Evolutionary conservation across 176 grass and related monocot genomes (phyloP).

Genomic region (Musa schizocarpa): DNA sequence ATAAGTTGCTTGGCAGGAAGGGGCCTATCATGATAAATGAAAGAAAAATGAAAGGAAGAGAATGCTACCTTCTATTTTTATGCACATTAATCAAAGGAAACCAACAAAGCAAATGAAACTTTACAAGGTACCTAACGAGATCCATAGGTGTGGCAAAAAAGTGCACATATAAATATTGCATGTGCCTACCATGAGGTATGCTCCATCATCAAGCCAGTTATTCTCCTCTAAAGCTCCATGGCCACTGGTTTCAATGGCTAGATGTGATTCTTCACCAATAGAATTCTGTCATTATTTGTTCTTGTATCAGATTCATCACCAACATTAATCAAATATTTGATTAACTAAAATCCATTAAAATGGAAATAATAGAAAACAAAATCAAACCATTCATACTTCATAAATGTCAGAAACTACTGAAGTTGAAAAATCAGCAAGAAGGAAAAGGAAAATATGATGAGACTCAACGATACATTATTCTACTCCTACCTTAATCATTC

Average conservation of each 20-base stretch:
- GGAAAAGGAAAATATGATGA: too few species aligned
- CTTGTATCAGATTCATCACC: not conserved
- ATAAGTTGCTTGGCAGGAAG: not conserved
- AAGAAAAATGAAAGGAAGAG: not conserved
- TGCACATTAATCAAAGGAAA: not conserved
- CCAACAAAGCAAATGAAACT: not conserved
- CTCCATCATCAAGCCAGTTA: conserved; percentile 98
- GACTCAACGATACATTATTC: too few species aligned
- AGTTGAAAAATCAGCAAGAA: too few species aligned
- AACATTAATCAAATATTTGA: not conserved
- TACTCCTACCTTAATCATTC: too few species aligned
- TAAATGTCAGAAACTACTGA: too few species aligned
- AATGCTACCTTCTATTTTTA: not conserved
- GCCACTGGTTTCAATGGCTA: conserved; percentile 97
- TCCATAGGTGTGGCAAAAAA: not conserved
- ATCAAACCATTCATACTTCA: not conserved
- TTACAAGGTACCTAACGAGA: too few species aligned
- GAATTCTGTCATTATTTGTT: conserved; percentile 54
- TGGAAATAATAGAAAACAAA: not conserved
- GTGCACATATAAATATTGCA: not conserved
- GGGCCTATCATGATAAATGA: not conserved
- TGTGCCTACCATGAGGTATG: conserved; percentile 72
- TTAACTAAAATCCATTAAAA: not conserved
- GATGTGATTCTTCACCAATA: conserved; percentile 78
- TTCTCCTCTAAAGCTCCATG: conserved; percentile 98